A percentile compares a stretch with the other conserved stretches of the same genome.
Evolutionary conservation across 1,284 basidiomycete species (phyloP).

Genomic region (Sphaerobolus stellatus): DNA sequence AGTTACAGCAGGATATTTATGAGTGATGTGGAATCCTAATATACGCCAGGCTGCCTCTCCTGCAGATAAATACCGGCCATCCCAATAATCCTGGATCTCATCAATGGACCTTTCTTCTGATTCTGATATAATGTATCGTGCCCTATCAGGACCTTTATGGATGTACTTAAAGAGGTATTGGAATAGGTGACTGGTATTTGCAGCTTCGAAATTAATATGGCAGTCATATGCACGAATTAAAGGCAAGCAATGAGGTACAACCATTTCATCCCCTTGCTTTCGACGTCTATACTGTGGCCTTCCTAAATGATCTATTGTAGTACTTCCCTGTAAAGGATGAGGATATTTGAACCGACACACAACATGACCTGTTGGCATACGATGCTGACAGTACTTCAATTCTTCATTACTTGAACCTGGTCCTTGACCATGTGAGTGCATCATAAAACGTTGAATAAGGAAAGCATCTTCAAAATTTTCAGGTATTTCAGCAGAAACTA

Average conservation of each 20-base stretch:
- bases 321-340: slow-evolving; percentile 21
- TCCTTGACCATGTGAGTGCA: slow-evolving; percentile 28
- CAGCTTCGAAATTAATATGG: slow-evolving; percentile 39
- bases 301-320: slow-evolving; percentile 25
- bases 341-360: slow-evolving; percentile 38
- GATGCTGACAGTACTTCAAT: slow-evolving; percentile 15
- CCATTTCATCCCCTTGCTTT: slow-evolving; percentile 23
- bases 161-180: slow-evolving; percentile 32
- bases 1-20: not conserved
- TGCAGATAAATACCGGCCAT: slow-evolving; percentile 34
- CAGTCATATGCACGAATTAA: slow-evolving; percentile 31
- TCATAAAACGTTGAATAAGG: no score
- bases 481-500: no score
- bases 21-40: not conserved
- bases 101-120: slow-evolving; percentile 20
- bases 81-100: slow-evolving; percentile 29
- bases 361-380: not conserved
- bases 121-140: slow-evolving; percentile 20
- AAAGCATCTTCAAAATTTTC: no score
- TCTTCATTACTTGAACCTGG: slow-evolving; percentile 8
- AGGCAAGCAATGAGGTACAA: slow-evolving; percentile 34
- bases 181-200: slow-evolving; percentile 32
- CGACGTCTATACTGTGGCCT: slow-evolving; percentile 28
- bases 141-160: no score
- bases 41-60: slow-evolving; percentile 32